Conservation (phyloP, 2,329 filamentous ascomycete species). For the Stemphylium vesicarium region DNA sequence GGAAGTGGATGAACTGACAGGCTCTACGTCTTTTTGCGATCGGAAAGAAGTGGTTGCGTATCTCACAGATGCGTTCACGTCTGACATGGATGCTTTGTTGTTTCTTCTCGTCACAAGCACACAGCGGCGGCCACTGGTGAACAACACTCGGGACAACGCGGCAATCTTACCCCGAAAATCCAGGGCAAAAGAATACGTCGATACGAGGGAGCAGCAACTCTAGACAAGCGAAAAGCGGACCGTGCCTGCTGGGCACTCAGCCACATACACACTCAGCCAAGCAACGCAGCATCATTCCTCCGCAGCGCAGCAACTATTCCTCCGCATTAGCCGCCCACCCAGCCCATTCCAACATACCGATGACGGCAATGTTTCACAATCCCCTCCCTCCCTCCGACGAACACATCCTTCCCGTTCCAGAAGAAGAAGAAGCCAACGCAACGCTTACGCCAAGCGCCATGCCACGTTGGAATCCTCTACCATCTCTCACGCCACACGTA, state of each 20-base stretch:
- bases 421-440: neutral
- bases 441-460: conserved; percentile 4
- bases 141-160: no score
- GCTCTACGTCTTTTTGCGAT: conserved; percentile 8
- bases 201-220: no score
- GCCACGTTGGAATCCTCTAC: neutral
- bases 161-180: no score
- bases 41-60: conserved; percentile 2
- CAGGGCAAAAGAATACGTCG: no score
- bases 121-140: no score
- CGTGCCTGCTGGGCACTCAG: no score
- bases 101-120: no score
- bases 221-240: no score
- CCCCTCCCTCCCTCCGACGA: no score
- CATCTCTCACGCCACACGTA: neutral
- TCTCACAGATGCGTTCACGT: conserved; percentile 6
- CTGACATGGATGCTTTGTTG: neutral
- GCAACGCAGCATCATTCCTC: neutral
- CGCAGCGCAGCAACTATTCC: no score
- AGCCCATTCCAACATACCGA: neutral
- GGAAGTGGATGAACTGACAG: conserved; percentile 12
- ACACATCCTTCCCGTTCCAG: no score
- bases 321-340: neutral
- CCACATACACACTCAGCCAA: no score
- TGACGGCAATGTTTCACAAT: neutral